These are phyloP conservation scores for Breviolum minutum DNA, from an alignment of 73 alveolate species.

Conservation along the genomic window DNA sequence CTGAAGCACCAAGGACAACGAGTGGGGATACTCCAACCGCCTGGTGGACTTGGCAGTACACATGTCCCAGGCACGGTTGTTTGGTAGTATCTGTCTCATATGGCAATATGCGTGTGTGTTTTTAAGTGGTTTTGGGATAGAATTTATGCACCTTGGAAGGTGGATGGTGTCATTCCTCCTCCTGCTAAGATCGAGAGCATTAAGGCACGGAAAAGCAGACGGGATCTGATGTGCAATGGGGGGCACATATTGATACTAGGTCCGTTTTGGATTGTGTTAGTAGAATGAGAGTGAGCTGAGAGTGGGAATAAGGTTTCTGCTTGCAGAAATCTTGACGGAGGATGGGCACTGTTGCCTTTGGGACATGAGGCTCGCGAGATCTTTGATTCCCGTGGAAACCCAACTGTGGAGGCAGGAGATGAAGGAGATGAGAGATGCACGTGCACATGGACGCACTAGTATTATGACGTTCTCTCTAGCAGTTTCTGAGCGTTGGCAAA, in stretches of 20 bases:
- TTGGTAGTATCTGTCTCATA: not conserved
- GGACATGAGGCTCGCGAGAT: slow-evolving; percentile 98
- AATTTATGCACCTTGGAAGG: not conserved
- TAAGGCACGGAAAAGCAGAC: not conserved
- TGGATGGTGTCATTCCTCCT: slow-evolving; percentile 75
- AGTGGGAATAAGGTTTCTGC: not conserved
- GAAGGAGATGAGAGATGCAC: too few relatives aligned
- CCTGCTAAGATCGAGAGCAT: slow-evolving; percentile 91
- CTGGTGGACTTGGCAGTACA: slow-evolving; percentile 98
- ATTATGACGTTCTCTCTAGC: too few relatives aligned
- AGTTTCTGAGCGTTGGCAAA: too few relatives aligned
- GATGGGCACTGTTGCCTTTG: not conserved
- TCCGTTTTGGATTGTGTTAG: too few relatives aligned
- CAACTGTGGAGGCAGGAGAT: slow-evolving; percentile 98
- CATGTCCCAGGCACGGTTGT: slow-evolving; percentile 96
- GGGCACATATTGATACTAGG: too few relatives aligned
- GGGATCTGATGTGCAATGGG: too few relatives aligned
- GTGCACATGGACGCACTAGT: too few relatives aligned
- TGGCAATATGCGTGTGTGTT: too few relatives aligned
- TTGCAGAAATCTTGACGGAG: not conserved
- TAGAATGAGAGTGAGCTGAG: not conserved
- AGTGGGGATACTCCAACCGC: slow-evolving; percentile 98
- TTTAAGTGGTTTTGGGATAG: too few relatives aligned
- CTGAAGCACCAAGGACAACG: slow-evolving; percentile 96
- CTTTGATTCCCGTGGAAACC: slow-evolving; percentile 99